A percentile compares a stretch with the other conserved stretches of the same genome.
These are phyloP conservation scores for Pleoardoris graminearum DNA, from an alignment of 2,329 filamentous ascomycete species.

Conservation along the genomic window DNA sequence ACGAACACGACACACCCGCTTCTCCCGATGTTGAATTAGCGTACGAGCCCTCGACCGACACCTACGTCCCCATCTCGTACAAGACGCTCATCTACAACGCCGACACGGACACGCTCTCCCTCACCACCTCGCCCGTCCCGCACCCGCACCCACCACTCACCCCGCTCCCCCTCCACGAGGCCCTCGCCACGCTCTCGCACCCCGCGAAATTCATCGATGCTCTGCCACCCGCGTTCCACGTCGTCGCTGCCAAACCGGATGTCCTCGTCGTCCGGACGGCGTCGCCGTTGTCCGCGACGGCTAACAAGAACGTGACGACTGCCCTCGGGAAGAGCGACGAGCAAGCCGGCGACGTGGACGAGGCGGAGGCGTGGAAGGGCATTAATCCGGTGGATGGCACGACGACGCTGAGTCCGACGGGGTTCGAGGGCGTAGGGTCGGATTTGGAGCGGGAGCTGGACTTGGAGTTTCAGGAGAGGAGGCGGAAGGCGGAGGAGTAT, in stretches of 20 bases:
- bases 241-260: conserved; percentile 33
- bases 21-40: conserved; percentile 13
- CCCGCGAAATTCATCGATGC: conserved; percentile 38
- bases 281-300: conserved; percentile 1
- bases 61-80: conserved; percentile 30
- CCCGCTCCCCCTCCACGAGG: conserved; percentile 31
- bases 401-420: conserved; percentile 36
- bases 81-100: conserved; percentile 8
- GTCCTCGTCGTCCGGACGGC: conserved; percentile 27
- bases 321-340: not conserved
- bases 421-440: conserved; percentile 34
- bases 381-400: conserved; percentile 45
- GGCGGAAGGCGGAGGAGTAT: conserved; percentile 21
- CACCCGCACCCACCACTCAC: conserved; percentile 14
- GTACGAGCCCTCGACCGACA: conserved; percentile 32
- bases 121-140: conserved; percentile 11
- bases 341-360: too few relatives aligned
- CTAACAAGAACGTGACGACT: not conserved
- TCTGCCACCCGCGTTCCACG: conserved; percentile 30
- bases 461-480: conserved; percentile 27
- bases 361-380: not conserved
- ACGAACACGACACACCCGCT: conserved; percentile 24
- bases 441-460: conserved; percentile 27
- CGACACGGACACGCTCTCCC: conserved; percentile 1
- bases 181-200: conserved; percentile 30